These are phyloP conservation scores for Hypoxylon sp. DNA, from an alignment of 2,329 filamentous ascomycete genomes.

Conservation along the genomic window DNA sequence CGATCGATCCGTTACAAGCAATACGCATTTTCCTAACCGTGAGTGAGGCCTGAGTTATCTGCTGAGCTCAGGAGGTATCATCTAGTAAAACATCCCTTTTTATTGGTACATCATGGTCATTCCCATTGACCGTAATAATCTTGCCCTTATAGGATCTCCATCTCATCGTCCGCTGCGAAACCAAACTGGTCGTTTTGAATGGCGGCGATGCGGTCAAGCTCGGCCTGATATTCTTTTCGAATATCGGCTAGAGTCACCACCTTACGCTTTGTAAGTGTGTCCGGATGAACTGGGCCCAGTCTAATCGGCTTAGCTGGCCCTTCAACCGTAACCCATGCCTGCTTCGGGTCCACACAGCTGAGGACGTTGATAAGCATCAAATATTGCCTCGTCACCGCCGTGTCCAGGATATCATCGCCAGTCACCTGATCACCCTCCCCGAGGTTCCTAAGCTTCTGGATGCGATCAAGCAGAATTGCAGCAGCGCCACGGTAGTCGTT, in stretches of 20 bases:
- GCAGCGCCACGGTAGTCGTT: conserved; percentile 87
- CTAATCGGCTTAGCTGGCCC: conserved; percentile 47
- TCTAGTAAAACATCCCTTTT: conserved; percentile 39
- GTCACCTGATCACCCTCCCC: conserved; percentile 69
- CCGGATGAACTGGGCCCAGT: conserved; percentile 47
- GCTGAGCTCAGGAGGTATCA: conserved; percentile 48
- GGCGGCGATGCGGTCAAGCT: conserved; percentile 87
- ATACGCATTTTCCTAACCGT: conserved; percentile 29
- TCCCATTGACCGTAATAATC: conserved; percentile 7
- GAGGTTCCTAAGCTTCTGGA: conserved; percentile 70
- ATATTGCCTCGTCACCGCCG: conserved; percentile 79
- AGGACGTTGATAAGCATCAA: conserved; percentile 94
- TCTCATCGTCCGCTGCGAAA: conserved; percentile 70
- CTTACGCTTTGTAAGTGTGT: conserved; percentile 68
- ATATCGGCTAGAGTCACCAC: conserved; percentile 89
- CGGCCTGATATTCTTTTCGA: conserved; percentile 87
- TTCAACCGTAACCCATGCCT: conserved; percentile 82
- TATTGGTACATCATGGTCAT: conserved; percentile 44
- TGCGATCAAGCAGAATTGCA: conserved; percentile 70
- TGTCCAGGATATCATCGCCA: conserved; percentile 70
- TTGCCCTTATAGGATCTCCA: conserved; percentile 61
- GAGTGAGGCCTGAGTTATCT: conserved; percentile 29
- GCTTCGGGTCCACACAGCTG: conserved; percentile 81
- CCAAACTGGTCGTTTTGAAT: conserved; percentile 92
- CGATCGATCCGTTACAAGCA: conserved; percentile 25